Base-by-base conservation (phyloP, 73 alveolate genomes). In the Symbiodinium natans region DNA sequence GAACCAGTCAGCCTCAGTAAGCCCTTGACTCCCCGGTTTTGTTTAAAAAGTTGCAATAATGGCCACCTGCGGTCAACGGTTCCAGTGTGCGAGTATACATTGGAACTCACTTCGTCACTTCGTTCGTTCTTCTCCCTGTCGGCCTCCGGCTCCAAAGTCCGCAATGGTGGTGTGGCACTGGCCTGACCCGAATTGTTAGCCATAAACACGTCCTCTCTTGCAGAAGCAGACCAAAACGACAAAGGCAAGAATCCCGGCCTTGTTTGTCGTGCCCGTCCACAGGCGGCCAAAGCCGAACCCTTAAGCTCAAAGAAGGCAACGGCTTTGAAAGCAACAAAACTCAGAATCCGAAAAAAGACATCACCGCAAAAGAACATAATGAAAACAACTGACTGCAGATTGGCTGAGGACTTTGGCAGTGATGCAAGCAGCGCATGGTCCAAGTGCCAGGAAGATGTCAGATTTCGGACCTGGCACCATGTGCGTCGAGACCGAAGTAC, bases 91-190 rank as follows among this genome's bases (percentile, higher is more conserved):
- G n/a, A n/a, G n/a, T n/a, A n/a, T n/a, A n/a, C n/a, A n/a, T n/a
- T n/a, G n/a, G n/a, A n/a, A n/a, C n/a, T n/a, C n/a, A n/a, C n/a
- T n/a, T n/a, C n/a, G n/a, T n/a, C n/a, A n/a, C n/a, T n/a, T n/a
- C n/a, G n/a, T n/a, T n/a, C n/a, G 59, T 46, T 46, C 74, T 1
- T 13, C 34, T 27, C 77, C 25, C 77, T 46, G 6, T 46, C 6
- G 41, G 75, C 97, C 74, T 33, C 97, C 97, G 54, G 97, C 97
- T 13, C 97, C 97, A 68, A 90, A 90, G 54, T 90, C 97, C 17
- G 97, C 97, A 19, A 90, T 41, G 80, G 77, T 71, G 29, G 97
- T 90, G 54, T 90, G 97, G 88, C 97, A 52, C 3, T 52, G 71
- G 71, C 71, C 71, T 52, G 71, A 29, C 68, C 13, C n/a, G 13